Conservation (phyloP, 2,329 filamentous ascomycete species). For the Pseudofabraea citricarpa region DNA sequence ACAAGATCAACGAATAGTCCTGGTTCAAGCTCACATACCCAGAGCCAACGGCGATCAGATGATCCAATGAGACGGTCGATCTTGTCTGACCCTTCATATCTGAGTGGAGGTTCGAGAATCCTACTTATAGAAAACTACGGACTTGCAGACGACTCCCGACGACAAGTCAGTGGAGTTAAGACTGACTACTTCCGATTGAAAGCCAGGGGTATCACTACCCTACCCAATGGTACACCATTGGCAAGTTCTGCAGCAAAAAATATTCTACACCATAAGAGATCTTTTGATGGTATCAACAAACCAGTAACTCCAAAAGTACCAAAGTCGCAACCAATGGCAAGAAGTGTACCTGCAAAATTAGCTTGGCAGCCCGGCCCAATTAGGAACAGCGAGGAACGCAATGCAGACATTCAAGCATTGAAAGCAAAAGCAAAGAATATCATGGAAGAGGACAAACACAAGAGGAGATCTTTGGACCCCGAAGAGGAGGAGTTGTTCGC, state of each 20-base stretch:
- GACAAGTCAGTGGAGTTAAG: slow-evolving; percentile 25
- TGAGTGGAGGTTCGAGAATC: slow-evolving; percentile 25
- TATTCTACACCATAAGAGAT: slow-evolving; percentile 18
- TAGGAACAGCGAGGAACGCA: slow-evolving; percentile 5
- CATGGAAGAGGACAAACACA: slow-evolving; percentile 13
- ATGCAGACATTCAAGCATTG: slow-evolving; percentile 15
- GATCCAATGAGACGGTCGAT: slow-evolving; percentile 22
- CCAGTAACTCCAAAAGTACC: slow-evolving; percentile 11
- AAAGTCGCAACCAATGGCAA: slow-evolving; percentile 7
- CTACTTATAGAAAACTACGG: slow-evolving; percentile 21
- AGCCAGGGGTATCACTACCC: slow-evolving; percentile 27
- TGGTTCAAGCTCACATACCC: slow-evolving; percentile 12
- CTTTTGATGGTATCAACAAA: slow-evolving; percentile 19
- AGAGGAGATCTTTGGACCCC: slow-evolving; percentile 2
- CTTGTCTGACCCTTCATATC: slow-evolving; percentile 25
- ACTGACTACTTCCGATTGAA: slow-evolving; percentile 31
- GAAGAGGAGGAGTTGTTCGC: slow-evolving; percentile 25
- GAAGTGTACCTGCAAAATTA: slow-evolving; percentile 18
- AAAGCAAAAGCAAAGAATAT: slow-evolving; percentile 21
- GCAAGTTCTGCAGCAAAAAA: slow-evolving; percentile 23
- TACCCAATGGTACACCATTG: slow-evolving; percentile 24
- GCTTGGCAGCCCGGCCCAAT: slow-evolving; percentile 1
- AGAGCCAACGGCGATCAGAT: slow-evolving; percentile 18
- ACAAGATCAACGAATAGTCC: slow-evolving; percentile 10
- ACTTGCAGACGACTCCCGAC: slow-evolving; percentile 15